phyloP scores from a whole-genome alignment of 2,329 filamentous ascomycete genomes.

The Teratosphaeriaceae sp. region DNA sequence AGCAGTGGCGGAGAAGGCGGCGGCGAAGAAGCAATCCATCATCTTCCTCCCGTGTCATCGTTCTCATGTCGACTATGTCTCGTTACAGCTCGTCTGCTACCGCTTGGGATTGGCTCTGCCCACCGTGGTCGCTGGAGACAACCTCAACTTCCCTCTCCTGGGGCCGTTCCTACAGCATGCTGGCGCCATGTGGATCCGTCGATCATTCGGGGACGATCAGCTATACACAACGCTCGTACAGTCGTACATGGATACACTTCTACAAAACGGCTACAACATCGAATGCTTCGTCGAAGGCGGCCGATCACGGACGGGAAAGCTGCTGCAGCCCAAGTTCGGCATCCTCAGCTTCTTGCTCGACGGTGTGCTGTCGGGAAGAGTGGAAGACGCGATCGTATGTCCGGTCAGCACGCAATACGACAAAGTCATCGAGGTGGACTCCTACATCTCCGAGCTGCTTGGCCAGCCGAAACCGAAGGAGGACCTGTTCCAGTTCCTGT shows the following conservation, averaged over 20 bases:
- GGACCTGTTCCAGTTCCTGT: slow-evolving; percentile 84
- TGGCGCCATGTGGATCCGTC: slow-evolving; percentile 93
- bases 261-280: slow-evolving; percentile 88
- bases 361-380: slow-evolving; percentile 77
- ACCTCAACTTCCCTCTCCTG: slow-evolving; percentile 87
- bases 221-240: slow-evolving; percentile 92
- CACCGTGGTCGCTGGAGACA: slow-evolving; percentile 90
- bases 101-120: slow-evolving; percentile 82
- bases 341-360: slow-evolving; percentile 90
- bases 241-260: slow-evolving; percentile 85
- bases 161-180: slow-evolving; percentile 89
- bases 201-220: slow-evolving; percentile 86
- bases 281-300: slow-evolving; percentile 98
- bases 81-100: slow-evolving; percentile 91
- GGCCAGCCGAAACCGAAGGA: slow-evolving; percentile 95
- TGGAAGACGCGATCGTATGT: slow-evolving; percentile 86
- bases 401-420: slow-evolving; percentile 98
- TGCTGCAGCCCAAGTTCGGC: slow-evolving; percentile 90
- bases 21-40: slow-evolving; percentile 85
- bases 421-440: slow-evolving; percentile 96
- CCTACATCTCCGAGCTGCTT: slow-evolving; percentile 88
- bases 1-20: slow-evolving; percentile 74
- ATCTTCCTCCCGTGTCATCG: slow-evolving; percentile 93
- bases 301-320: slow-evolving; percentile 84
- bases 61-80: slow-evolving; percentile 94